phyloP scores from a whole-genome alignment of 2,329 filamentous ascomycete species.

The Aspergillus unguis region DNA sequence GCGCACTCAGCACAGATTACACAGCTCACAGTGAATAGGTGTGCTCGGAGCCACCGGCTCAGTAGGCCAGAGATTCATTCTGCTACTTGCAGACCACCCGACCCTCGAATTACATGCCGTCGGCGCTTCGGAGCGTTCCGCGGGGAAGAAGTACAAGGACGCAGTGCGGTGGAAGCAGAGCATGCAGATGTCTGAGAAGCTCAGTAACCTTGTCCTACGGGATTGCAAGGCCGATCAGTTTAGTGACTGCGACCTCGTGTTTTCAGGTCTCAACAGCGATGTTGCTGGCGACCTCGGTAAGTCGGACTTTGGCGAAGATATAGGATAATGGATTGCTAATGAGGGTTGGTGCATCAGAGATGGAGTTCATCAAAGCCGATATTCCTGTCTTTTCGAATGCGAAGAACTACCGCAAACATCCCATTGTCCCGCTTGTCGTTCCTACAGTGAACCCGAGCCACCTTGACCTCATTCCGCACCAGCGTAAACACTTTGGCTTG shows the following conservation, averaged over 20 bases:
- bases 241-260: constrained; percentile 85
- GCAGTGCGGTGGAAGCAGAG: constrained; percentile 95
- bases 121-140: constrained; percentile 83
- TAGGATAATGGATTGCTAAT: constrained; percentile 1
- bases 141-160: constrained; percentile 91
- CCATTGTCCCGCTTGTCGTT: constrained; percentile 86
- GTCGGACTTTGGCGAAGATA: constrained; percentile 22
- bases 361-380: constrained; percentile 83
- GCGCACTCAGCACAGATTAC: not conserved
- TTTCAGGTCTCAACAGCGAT: constrained; percentile 88
- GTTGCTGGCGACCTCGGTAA: constrained; percentile 87
- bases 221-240: constrained; percentile 82
- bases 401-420: constrained; percentile 92
- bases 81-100: constrained; percentile 83
- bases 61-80: constrained; percentile 92
- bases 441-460: constrained; percentile 91
- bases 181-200: constrained; percentile 68
- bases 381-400: constrained; percentile 95
- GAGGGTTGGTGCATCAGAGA: constrained; percentile 55
- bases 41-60: constrained; percentile 91
- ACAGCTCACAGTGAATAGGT: constrained; percentile 43
- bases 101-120: constrained; percentile 82
- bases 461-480: constrained; percentile 83
- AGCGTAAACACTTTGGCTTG: constrained; percentile 68
- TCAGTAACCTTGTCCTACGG: constrained; percentile 79